Evolutionary conservation across 2,329 filamentous ascomycete genomes (phyloP).

Genomic region (Epicoccum sorghinum): DNA sequence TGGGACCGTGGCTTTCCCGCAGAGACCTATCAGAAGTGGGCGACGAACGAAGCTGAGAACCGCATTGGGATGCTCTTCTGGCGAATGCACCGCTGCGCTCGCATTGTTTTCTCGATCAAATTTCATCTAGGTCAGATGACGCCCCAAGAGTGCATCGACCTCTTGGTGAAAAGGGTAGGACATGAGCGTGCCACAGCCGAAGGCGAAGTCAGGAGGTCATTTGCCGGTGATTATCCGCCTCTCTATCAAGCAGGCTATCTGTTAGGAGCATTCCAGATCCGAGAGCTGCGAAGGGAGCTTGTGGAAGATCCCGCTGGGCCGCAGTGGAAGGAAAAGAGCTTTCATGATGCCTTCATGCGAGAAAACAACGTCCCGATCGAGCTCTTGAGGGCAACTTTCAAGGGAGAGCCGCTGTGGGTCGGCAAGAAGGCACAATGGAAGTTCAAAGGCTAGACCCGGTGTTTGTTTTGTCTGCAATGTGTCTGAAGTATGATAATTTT

Average conservation of each 20-base stretch:
- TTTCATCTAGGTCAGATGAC: slow-evolving; percentile 64
- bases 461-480: no score
- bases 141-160: slow-evolving; percentile 61
- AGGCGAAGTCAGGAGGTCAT: slow-evolving; percentile 63
- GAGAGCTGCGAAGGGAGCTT: slow-evolving; percentile 57
- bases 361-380: slow-evolving; percentile 63
- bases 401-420: slow-evolving; percentile 48
- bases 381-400: slow-evolving; percentile 58
- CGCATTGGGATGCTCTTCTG: slow-evolving; percentile 65
- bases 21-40: slow-evolving; percentile 53
- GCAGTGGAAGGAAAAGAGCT: slow-evolving; percentile 58
- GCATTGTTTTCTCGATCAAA: slow-evolving; percentile 64
- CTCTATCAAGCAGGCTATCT: slow-evolving; percentile 67
- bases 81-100: slow-evolving; percentile 66
- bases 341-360: slow-evolving; percentile 61
- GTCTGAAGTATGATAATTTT: no score
- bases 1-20: slow-evolving; percentile 46
- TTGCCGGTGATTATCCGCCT: slow-evolving; percentile 63
- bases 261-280: slow-evolving; percentile 64
- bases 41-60: slow-evolving; percentile 56
- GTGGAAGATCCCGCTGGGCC: slow-evolving; percentile 43
- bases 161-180: slow-evolving; percentile 62
- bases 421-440: slow-evolving; percentile 56
- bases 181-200: slow-evolving; percentile 66
- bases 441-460: not conserved